Base-by-base conservation (phyloP, 768 basidiomycete genomes). In the Cystofilobasidium ferigula region DNA sequence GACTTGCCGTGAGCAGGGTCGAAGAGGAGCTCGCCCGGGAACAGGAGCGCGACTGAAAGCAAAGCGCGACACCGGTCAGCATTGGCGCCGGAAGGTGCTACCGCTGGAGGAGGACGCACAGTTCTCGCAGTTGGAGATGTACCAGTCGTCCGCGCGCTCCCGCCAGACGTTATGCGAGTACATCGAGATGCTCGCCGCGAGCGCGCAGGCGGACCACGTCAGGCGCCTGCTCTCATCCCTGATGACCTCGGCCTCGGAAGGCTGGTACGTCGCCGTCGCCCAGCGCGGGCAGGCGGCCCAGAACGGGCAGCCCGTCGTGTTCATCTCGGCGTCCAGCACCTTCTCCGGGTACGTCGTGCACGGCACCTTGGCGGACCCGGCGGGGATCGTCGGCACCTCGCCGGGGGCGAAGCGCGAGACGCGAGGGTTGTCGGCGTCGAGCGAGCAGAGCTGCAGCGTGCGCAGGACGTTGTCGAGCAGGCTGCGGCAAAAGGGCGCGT, bases 221-320 rank as follows among this genome's bases (percentile, higher is more conserved):
- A 67, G 22, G 12, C 65, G 36, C 14, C 65, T 8, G 26, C 58
- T 48, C 45, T 67, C 65, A 34, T 67, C 65, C 43, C 57, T 61
- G 26, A 61, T 36, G 34, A 67, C 43, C 38, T 67, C 63, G 24
- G 36, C 28, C 2, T 58, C 65, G 13, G 53, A 26, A 22, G 56
- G 34, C 1, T 36, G 20, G 36, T 56, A 32, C 18, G 24, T 35
- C 13, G 53, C 30, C 1, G 36, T 61, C 53, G 53, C 56, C 65
- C 65, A 67, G 6, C 65, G 65, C 22, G 65, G 65, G 34, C 65
- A 67, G 35, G 65, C 65, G n/a, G 65, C 60, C 65, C 65, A 67
- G 53, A 67, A 67, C 13, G 65, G 61, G 43, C 57, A 62, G 38
- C 47, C 40, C 14, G 48, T 30, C 28, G 61, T 62, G 24, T 43